Percentiles rank a stretch among this genome's conserved stretches.
Conservation (phyloP, 345 rosid genomes). For the Zanthoxylum bungeanum region DNA sequence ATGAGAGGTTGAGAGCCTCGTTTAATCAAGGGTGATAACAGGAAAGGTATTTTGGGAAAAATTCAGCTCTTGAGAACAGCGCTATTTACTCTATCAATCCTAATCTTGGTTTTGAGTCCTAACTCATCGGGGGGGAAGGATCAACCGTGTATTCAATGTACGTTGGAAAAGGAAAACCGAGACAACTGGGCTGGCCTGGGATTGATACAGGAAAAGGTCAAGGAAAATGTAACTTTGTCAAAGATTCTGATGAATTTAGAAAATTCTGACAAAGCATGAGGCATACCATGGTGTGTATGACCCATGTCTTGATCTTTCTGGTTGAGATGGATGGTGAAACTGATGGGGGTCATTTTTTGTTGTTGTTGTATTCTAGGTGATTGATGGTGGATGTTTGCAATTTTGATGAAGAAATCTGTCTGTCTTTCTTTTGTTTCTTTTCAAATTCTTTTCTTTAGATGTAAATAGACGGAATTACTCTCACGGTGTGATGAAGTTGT, state of each 20-base stretch:
- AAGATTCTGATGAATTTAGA: constrained; percentile 6
- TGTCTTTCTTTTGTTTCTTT: constrained; percentile 13
- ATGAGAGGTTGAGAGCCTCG: constrained; percentile 67
- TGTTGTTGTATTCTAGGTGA: constrained; percentile 29
- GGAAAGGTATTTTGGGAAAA: not conserved
- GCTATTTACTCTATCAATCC: constrained; percentile 20
- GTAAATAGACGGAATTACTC: constrained; percentile 37
- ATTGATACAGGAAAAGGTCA: constrained; percentile 9
- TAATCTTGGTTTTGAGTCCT: constrained; percentile 16
- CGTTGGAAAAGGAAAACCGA: constrained; percentile 6
- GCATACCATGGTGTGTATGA: not conserved
- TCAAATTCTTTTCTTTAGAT: not conserved
- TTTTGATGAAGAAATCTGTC: constrained; percentile 18
- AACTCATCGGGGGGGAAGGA: not conserved
- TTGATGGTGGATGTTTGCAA: constrained; percentile 16
- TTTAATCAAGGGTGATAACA: constrained; percentile 47
- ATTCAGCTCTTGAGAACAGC: constrained; percentile 20
- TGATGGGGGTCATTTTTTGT: constrained; percentile 8
- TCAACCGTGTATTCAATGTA: constrained; percentile 12
- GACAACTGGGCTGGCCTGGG: constrained; percentile 32
- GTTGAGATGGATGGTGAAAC: constrained; percentile 16
- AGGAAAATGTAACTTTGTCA: not conserved
- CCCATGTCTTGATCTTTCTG: constrained; percentile 3
- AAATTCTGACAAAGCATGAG: constrained; percentile 1
- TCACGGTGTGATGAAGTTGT: constrained; percentile 34